phyloP scores from a whole-genome alignment of 169 alveolate species.

The Eimeria necatrix region DNA sequence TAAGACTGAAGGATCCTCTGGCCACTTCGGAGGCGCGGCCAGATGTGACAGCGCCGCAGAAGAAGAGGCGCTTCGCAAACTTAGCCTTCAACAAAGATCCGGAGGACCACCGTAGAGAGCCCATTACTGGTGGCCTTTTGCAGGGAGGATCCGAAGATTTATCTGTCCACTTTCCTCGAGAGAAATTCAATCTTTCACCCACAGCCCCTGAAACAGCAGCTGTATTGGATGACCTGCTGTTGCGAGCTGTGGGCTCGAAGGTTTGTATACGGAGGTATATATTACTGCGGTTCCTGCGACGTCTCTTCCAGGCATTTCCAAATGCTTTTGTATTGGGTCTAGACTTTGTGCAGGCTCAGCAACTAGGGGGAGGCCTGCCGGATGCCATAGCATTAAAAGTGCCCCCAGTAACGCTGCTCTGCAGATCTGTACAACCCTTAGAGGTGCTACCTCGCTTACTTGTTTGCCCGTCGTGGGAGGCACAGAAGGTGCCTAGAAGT shows the following conservation, averaged over 20 bases:
- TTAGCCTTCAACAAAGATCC: conserved; percentile 29
- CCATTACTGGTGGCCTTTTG: conserved; percentile 37
- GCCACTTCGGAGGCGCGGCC: not conserved
- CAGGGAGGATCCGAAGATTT: conserved; percentile 8
- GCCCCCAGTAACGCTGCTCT: conserved; percentile 65
- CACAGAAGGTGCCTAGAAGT: not conserved
- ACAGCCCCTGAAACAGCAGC: conserved; percentile 63
- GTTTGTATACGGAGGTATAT: conserved; percentile 63
- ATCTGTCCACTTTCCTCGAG: not conserved
- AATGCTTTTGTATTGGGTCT: conserved; percentile 59
- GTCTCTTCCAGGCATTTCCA: conserved; percentile 49
- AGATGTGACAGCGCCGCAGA: conserved; percentile 5
- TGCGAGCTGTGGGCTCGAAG: conserved; percentile 61
- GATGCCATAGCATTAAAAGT: conserved; percentile 42
- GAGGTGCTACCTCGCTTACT: conserved; percentile 55
- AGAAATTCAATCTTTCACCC: conserved; percentile 33
- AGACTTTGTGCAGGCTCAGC: conserved; percentile 76
- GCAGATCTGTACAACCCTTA: conserved; percentile 46
- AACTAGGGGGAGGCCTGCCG: conserved; percentile 73
- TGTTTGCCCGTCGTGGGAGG: conserved; percentile 56
- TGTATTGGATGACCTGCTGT: conserved; percentile 58
- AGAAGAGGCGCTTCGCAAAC: conserved; percentile 63
- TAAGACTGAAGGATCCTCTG: conserved; percentile 53
- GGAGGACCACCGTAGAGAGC: not conserved
- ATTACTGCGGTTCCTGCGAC: conserved; percentile 61